These are phyloP conservation scores for Tilletia caries DNA, from an alignment of 1,284 basidiomycete species.

Conservation along the genomic window DNA sequence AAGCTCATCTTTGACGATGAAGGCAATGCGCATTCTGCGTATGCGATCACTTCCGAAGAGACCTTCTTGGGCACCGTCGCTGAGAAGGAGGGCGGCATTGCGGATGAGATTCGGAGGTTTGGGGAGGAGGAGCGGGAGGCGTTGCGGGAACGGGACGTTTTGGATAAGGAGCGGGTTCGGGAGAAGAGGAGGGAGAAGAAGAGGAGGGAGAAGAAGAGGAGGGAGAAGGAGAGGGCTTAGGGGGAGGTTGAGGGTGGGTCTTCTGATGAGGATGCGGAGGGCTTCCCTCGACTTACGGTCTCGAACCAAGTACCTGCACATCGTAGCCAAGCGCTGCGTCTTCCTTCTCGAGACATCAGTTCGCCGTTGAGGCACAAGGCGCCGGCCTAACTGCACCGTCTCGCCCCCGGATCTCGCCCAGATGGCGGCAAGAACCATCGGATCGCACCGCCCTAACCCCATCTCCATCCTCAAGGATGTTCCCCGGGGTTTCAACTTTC, in stretches of 20 bases:
- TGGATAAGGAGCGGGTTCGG: constrained; percentile 46
- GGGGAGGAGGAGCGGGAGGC: constrained; percentile 73
- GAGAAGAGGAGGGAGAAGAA: too few relatives aligned
- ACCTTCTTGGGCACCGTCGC: constrained; percentile 61
- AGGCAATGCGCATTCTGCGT: constrained; percentile 62
- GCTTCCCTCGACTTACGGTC: too few relatives aligned
- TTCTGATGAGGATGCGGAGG: constrained; percentile 56
- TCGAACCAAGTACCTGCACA: too few relatives aligned
- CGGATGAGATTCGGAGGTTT: constrained; percentile 72
- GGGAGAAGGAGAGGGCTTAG: constrained; percentile 78
- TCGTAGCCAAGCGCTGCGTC: too few relatives aligned
- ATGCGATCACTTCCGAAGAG: constrained; percentile 66
- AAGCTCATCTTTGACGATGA: constrained; percentile 71
- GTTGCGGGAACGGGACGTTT: constrained; percentile 68
- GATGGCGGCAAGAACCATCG: too few relatives aligned
- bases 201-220: constrained; percentile 61
- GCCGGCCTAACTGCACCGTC: too few relatives aligned
- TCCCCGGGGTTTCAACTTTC: constrained; percentile 54
- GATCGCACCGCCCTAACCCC: too few relatives aligned
- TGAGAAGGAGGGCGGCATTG: constrained; percentile 64
- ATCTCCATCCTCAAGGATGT: constrained; percentile 82
- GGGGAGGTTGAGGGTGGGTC: constrained; percentile 56
- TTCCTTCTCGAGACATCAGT: too few relatives aligned
- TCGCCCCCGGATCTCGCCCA: too few relatives aligned
- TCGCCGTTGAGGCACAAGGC: too few relatives aligned